Percentiles rank a stretch among this genome's conserved stretches.
Conservation (phyloP, 805 yeast species). For the Kazachstania bromeliacearum region DNA sequence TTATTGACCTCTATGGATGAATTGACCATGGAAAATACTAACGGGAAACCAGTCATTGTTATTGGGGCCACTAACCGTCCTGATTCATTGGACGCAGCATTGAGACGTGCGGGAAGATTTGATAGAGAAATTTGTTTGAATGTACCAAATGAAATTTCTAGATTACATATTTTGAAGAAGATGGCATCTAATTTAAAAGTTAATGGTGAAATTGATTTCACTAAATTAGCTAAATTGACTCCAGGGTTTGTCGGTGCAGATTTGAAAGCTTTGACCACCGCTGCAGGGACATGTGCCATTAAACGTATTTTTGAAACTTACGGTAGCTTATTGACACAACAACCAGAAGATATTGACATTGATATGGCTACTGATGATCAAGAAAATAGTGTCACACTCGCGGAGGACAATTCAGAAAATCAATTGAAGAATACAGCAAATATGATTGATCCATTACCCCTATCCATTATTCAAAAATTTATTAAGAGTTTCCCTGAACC, state of each 20-base stretch:
- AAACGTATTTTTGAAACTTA: slow-evolving; percentile 73
- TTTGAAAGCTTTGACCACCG: slow-evolving; percentile 83
- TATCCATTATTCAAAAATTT: slow-evolving; percentile 65
- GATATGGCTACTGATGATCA: slow-evolving; percentile 8
- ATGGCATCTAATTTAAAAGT: slow-evolving; percentile 62
- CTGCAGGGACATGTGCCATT: slow-evolving; percentile 91
- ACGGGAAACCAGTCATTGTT: slow-evolving; percentile 85
- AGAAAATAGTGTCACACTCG: slow-evolving; percentile 5
- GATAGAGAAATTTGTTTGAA: slow-evolving; percentile 89
- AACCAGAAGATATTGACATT: slow-evolving; percentile 9
- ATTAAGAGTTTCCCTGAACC: slow-evolving; percentile 70
- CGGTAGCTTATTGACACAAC: slow-evolving; percentile 6
- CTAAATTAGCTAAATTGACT: slow-evolving; percentile 74
- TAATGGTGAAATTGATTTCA: slow-evolving; percentile 61
- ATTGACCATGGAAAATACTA: slow-evolving; percentile 75
- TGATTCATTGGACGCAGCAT: slow-evolving; percentile 86
- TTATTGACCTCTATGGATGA: slow-evolving; percentile 92
- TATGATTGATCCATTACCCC: slow-evolving; percentile 29
- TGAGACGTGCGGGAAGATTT: slow-evolving; percentile 93
- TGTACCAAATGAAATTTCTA: slow-evolving; percentile 84
- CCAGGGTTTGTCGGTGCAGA: slow-evolving; percentile 99
- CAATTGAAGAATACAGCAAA: slow-evolving; percentile 28
- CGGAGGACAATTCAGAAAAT: not conserved
- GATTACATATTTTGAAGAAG: slow-evolving; percentile 64
- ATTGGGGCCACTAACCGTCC: slow-evolving; percentile 97